phyloP scores from a whole-genome alignment of 257 asterid species.

The Anisodus acutangulus region DNA sequence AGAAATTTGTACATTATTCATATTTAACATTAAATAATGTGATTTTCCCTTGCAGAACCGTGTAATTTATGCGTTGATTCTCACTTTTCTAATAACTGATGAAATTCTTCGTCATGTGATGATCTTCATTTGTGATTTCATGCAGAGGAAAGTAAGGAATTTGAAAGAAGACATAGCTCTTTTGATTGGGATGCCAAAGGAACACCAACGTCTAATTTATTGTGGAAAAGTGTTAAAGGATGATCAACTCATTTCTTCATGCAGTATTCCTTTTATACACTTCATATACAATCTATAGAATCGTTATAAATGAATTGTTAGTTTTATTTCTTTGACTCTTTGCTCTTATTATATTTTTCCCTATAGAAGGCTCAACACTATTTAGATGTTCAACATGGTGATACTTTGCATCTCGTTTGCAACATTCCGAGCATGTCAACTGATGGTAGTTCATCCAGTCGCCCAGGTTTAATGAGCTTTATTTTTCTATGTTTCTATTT shows the following conservation, averaged over 20 bases:
- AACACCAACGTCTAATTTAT: slow-evolving; percentile 18
- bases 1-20: neutral
- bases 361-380: neutral
- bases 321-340: too few species aligned
- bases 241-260: slow-evolving; percentile 26
- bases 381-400: neutral
- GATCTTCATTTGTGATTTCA: neutral
- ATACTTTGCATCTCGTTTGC: neutral
- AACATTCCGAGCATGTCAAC: neutral
- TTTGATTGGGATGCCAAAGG: neutral
- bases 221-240: slow-evolving; percentile 21
- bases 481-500: neutral
- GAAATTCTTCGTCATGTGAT: too few species aligned
- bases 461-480: neutral
- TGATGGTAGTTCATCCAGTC: neutral
- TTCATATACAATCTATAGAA: neutral
- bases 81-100: neutral
- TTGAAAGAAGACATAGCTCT: slow-evolving; percentile 15
- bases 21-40: neutral
- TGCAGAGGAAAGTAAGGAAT: neutral
- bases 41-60: neutral
- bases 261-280: slow-evolving; percentile 1
- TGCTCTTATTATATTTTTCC: neutral
- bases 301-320: too few species aligned
- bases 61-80: neutral